Evolutionary conservation across 139 green algal species (phyloP).

Genomic region (Diplosphaera chodatii): DNA sequence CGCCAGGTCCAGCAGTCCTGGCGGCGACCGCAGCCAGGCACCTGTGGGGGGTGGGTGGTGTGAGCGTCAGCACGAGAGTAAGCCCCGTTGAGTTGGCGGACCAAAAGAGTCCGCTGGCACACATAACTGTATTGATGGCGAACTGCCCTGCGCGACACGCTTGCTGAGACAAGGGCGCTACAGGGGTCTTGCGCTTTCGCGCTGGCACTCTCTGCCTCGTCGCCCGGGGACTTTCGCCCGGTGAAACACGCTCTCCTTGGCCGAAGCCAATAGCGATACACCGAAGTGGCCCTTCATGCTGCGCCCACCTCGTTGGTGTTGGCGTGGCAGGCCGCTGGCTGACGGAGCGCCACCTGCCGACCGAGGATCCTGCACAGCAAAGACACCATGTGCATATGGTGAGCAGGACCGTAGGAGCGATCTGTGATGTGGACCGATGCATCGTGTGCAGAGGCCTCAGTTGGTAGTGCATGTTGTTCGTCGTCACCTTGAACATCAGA

Average conservation of each 20-base stretch:
- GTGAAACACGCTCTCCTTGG: constrained; percentile 34
- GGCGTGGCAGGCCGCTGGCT: too few species aligned
- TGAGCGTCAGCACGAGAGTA: constrained; percentile 93
- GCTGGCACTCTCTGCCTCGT: constrained; percentile 93
- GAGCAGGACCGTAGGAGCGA: too few species aligned
- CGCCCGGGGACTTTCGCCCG: constrained; percentile 98
- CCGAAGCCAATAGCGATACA: constrained; percentile 15
- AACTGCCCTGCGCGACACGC: constrained; percentile 70
- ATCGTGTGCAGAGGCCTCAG: too few species aligned
- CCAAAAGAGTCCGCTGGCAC: constrained; percentile 65
- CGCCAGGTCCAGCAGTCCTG: too few species aligned
- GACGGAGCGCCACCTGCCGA: too few species aligned
- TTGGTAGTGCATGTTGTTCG: too few species aligned
- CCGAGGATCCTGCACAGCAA: too few species aligned
- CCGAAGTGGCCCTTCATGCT: constrained; percentile 78
- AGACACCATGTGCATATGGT: too few species aligned
- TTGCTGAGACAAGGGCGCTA: constrained; percentile 7
- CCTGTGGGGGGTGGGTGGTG: constrained; percentile 6
- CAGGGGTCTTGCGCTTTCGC: constrained; percentile 78
- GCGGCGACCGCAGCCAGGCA: too few species aligned
- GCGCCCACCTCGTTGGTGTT: constrained; percentile 49
- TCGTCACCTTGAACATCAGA: too few species aligned
- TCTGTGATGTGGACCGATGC: too few species aligned
- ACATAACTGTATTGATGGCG: constrained; percentile 98
- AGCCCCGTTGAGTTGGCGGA: constrained; percentile 94